A percentile compares a stretch with the other conserved stretches of the same genome.
These are phyloP conservation scores for Clathrus columnatus DNA, from an alignment of 768 basidiomycete species.

Conservation along the genomic window DNA sequence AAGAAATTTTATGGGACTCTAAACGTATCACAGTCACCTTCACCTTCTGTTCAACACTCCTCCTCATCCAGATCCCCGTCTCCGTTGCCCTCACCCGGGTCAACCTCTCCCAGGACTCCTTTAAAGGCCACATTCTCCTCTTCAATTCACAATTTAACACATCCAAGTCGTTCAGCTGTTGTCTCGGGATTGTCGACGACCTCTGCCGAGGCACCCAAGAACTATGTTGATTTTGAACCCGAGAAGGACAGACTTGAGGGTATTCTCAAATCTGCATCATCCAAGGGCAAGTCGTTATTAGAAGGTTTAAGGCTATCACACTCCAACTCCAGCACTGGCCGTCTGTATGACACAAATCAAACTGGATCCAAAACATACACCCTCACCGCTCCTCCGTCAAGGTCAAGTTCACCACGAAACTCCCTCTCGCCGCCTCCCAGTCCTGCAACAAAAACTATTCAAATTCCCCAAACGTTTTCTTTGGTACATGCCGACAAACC, in stretches of 20 bases:
- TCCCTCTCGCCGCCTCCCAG: slow-evolving; percentile 4
- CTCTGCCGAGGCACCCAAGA: slow-evolving; percentile 68
- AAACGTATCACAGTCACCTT: slow-evolving; percentile 14
- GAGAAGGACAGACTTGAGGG: slow-evolving; percentile 71
- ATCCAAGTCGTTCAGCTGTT: slow-evolving; percentile 49
- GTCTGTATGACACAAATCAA: background rate
- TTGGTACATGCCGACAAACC: background rate
- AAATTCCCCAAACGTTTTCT: background rate
- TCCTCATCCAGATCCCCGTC: slow-evolving; percentile 25
- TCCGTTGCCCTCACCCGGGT: slow-evolving; percentile 24
- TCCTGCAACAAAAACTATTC: background rate
- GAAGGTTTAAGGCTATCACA: slow-evolving; percentile 24
- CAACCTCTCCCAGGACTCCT: slow-evolving; percentile 1
- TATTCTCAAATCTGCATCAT: slow-evolving; percentile 48
- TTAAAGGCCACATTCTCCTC: background rate
- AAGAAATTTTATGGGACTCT: slow-evolving; percentile 7
- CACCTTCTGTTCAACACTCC: slow-evolving; percentile 11
- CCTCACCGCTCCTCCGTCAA: background rate
- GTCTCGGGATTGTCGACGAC: slow-evolving; percentile 67
- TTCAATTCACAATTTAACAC: slow-evolving; percentile 36
- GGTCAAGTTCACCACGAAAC: background rate
- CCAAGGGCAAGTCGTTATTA: slow-evolving; percentile 26
- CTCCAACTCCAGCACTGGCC: background rate
- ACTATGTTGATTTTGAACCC: slow-evolving; percentile 74
- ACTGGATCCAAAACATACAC: background rate